phyloP scores from a whole-genome alignment of 163 green algal species.

The Scenedesmus sp. region DNA sequence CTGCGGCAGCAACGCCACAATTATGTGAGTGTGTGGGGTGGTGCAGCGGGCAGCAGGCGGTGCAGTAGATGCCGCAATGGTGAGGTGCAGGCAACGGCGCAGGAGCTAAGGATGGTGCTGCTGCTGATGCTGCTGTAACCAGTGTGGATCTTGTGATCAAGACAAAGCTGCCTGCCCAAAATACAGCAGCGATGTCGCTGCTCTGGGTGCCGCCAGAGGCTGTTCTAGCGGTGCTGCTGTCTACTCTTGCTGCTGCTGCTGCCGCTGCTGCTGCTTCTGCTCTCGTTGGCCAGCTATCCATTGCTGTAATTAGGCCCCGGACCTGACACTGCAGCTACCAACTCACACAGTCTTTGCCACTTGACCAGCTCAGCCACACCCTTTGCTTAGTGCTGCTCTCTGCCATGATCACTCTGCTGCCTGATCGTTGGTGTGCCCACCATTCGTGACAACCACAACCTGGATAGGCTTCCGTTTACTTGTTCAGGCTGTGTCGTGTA shows the following conservation, averaged over 20 bases:
- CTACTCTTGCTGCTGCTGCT: not conserved
- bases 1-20: not conserved
- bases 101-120: no score
- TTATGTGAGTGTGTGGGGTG: not conserved
- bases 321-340: not conserved
- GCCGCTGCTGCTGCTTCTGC: not conserved
- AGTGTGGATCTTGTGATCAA: no score
- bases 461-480: no score
- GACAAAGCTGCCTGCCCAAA: no score
- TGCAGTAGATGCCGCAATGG: no score
- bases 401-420: not conserved
- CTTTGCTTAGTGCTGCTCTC: not conserved
- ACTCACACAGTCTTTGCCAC: conserved; percentile 47
- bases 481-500: no score
- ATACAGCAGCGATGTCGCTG: no score
- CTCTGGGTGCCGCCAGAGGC: no score
- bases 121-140: no score
- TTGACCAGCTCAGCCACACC: conserved; percentile 50
- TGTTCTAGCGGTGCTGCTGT: no score
- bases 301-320: not conserved
- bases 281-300: not conserved
- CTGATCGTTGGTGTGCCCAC: not conserved
- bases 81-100: no score
- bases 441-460: not conserved
- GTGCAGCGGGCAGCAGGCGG: not conserved